Evolutionary conservation across 129 eudicot species (phyloP), one percentile per base, ranked within the genome.

Genomic region (Saposhnikovia divaricata): DNA sequence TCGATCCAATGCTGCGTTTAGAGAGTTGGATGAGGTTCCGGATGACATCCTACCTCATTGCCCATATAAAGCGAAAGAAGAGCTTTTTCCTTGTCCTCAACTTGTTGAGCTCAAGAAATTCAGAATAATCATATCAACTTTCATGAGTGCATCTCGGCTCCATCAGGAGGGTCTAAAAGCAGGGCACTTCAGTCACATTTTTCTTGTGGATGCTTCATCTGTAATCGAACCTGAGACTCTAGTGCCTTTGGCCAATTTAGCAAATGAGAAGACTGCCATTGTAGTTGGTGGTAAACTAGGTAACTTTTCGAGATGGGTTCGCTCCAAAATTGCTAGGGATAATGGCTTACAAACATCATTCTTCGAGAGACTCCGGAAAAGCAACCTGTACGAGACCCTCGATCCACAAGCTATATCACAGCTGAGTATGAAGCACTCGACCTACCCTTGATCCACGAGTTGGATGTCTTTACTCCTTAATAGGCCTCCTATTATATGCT

Each of bases 161-260:
- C 65, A 47, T n/a, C 34, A 31, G 4, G 74, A 84, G 77, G 86
- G 86, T 14, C 28, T 84, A 51, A 25, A 27, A 44, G 78, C 78
- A 3, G 86, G 86, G 43, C 86, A 84, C 25, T 84, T 84, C 45
- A 79, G 81, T 75, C 86, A 84, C 14, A 84, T 84, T 8, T 84
- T 84, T 55, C 72, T 84, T 63, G 80, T 79, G 72, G 86, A 84
- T 50, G 86, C 86, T 31, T 80, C 83, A 11, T 75, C 73, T 48
- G 78, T 65, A 37, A 75, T 77, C 27, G 86, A 84, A 68, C 86
- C 83, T 1, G 86, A 84, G 39, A 38, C 81, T 1, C 21, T 84
- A 78, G 83, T 84, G 79, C 73, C 83, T 74, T 72, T 84, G 53
- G 63, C 83, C 14, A 53, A 53, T 53, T 8, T 53, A 18, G 63